A percentile compares a stretch with the other conserved stretches of the same genome.
phyloP scores from a whole-genome alignment of 208 protist genomes.

The Phytomonas francai region DNA sequence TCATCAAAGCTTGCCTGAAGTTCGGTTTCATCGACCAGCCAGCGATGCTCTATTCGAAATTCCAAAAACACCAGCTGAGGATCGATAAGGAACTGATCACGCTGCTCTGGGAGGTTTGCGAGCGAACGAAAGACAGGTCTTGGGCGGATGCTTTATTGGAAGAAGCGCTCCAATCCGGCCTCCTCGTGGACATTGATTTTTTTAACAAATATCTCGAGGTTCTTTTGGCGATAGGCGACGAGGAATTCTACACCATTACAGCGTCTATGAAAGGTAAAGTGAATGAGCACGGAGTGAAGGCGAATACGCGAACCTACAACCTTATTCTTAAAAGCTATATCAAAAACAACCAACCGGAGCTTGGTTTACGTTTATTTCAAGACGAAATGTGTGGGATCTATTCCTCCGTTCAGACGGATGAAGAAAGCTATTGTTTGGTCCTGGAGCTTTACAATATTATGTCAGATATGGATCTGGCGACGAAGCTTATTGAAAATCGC shows the following conservation, averaged over 20 bases:
- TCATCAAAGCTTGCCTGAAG: slow-evolving; percentile 41
- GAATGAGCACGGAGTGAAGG: slow-evolving; percentile 40
- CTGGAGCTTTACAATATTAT: slow-evolving; percentile 30
- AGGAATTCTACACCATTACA: slow-evolving; percentile 5
- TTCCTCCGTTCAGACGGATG: slow-evolving; percentile 40
- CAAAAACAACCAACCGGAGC: slow-evolving; percentile 15
- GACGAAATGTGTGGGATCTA: slow-evolving; percentile 15
- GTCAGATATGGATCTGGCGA: slow-evolving; percentile 23
- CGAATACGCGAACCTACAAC: slow-evolving; percentile 75
- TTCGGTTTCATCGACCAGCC: slow-evolving; percentile 33
- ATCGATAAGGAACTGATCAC: slow-evolving; percentile 33
- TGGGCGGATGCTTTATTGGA: slow-evolving; percentile 52
- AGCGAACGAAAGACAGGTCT: slow-evolving; percentile 19
- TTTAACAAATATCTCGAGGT: slow-evolving; percentile 78
- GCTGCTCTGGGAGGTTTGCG: slow-evolving; percentile 55
- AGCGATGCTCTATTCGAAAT: slow-evolving; percentile 35
- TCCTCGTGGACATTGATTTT: slow-evolving; percentile 42
- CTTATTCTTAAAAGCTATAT: slow-evolving; percentile 38
- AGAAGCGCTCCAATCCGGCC: slow-evolving; percentile 23
- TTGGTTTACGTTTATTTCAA: slow-evolving; percentile 17
- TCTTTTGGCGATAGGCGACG: slow-evolving; percentile 31
- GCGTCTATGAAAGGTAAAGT: slow-evolving; percentile 11
- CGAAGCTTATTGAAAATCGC: slow-evolving; percentile 23
- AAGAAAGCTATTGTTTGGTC: slow-evolving; percentile 64
- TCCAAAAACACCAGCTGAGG: slow-evolving; percentile 21